Evolutionary conservation across 2,329 filamentous ascomycete species (phyloP).

Genomic region (Ophiocordyceps sinensis): DNA sequence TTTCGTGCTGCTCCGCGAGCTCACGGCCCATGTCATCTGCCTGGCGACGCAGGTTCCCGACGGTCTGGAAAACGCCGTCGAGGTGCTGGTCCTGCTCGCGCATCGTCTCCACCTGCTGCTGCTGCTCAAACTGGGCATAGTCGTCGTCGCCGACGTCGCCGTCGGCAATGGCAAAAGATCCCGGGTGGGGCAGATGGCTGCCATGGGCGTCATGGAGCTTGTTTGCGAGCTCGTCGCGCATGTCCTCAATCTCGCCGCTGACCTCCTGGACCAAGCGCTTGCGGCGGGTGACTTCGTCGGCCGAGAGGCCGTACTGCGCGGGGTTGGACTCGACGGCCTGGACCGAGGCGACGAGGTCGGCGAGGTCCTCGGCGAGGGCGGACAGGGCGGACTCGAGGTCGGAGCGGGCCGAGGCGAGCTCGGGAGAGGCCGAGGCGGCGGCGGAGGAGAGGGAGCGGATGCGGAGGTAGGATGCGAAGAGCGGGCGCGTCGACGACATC

Average conservation of each 20-base stretch:
- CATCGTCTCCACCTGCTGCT: constrained; percentile 85
- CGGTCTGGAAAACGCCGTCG: constrained; percentile 83
- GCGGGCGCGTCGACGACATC: constrained; percentile 64
- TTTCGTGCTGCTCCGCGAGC: constrained; percentile 83
- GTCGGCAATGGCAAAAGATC: constrained; percentile 39
- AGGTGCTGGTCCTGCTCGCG: constrained; percentile 86
- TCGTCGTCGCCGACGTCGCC: constrained; percentile 39
- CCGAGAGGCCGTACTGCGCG: constrained; percentile 70
- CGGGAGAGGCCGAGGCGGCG: constrained; percentile 58
- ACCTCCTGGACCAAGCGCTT: constrained; percentile 77
- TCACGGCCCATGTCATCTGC: constrained; percentile 94
- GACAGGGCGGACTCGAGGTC: constrained; percentile 54
- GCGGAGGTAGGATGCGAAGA: constrained; percentile 89
- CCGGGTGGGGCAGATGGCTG: constrained; percentile 38
- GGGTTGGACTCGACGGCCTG: constrained; percentile 78
- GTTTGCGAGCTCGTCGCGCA: constrained; percentile 67
- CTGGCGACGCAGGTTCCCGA: constrained; percentile 79
- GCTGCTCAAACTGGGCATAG: constrained; percentile 76
- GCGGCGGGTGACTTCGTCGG: constrained; percentile 67
- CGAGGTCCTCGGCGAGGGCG: constrained; percentile 66
- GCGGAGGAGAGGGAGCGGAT: constrained; percentile 75
- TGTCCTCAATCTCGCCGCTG: constrained; percentile 75
- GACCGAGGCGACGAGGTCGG: constrained; percentile 78
- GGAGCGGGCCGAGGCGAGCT: constrained; percentile 63
- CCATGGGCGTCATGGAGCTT: constrained; percentile 24